Evolutionary conservation across 2,329 filamentous ascomycete genomes (phyloP).

Genomic region (Aspergillus luchuensis): DNA sequence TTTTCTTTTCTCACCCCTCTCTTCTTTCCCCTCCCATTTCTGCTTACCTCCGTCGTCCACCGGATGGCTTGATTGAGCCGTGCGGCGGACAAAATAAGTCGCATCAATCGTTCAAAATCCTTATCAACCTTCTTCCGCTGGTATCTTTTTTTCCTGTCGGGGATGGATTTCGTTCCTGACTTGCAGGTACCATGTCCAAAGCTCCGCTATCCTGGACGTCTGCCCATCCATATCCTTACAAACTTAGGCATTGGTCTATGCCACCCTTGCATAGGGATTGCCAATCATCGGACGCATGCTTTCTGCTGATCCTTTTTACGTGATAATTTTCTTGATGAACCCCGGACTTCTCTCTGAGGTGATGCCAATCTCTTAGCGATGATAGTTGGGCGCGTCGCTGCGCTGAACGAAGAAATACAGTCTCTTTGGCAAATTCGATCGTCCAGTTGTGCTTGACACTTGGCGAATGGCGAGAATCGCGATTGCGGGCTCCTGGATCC

Average conservation of each 20-base stretch:
- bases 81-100: neutral
- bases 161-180: slow-evolving; percentile 9
- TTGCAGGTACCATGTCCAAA: slow-evolving; percentile 16
- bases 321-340: slow-evolving; percentile 8
- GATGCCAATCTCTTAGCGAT: slow-evolving; percentile 2
- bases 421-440: neutral
- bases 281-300: slow-evolving; percentile 14
- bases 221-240: slow-evolving; percentile 15
- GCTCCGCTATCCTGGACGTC: slow-evolving; percentile 4
- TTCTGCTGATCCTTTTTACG: slow-evolving; percentile 15
- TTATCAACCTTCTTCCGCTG: neutral
- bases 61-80: neutral
- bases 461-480: slow-evolving; percentile 6
- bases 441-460: neutral
- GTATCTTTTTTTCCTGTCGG: neutral
- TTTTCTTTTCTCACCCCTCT: slow-evolving; percentile 1
- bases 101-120: neutral
- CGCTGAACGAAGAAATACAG: slow-evolving; percentile 4
- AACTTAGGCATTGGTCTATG: slow-evolving; percentile 14
- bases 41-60: neutral
- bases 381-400: slow-evolving; percentile 2
- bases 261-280: slow-evolving; percentile 24
- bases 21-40: neutral
- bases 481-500: slow-evolving; percentile 18
- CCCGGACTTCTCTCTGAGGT: slow-evolving; percentile 5